Evolutionary conservation across 441 rosid genomes (phyloP).

Genomic region (Adansonia grandidieri): DNA sequence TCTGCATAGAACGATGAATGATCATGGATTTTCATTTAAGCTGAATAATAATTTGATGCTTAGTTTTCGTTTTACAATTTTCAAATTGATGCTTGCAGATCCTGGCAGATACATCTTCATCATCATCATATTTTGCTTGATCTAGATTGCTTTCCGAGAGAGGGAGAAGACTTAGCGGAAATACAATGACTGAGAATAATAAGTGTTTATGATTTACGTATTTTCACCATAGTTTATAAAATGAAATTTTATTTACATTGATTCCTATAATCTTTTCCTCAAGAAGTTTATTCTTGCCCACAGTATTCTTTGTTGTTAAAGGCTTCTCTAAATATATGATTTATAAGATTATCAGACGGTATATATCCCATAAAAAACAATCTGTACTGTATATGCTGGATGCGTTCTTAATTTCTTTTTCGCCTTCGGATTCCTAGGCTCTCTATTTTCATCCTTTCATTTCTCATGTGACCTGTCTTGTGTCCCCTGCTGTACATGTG

Average conservation of each 20-base stretch:
- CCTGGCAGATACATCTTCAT: conserved; percentile 93
- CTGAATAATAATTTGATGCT: neutral
- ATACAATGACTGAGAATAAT: conserved; percentile 2
- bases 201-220: conserved; percentile 20
- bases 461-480: conserved; percentile 42
- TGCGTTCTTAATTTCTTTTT: conserved; percentile 46
- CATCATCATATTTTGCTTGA: conserved; percentile 97
- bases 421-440: conserved; percentile 41
- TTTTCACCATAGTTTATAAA: conserved; percentile 25
- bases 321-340: conserved; percentile 42
- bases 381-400: conserved; percentile 54
- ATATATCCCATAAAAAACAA: conserved; percentile 63
- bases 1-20: conserved; percentile 3
- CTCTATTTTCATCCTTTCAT: conserved; percentile 43
- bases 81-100: conserved; percentile 57
- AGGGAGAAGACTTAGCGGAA: neutral
- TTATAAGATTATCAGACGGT: conserved; percentile 57
- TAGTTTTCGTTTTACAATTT: conserved; percentile 14
- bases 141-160: conserved; percentile 23
- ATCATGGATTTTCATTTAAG: neutral
- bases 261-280: conserved; percentile 21
- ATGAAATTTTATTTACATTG: conserved; percentile 41
- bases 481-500: conserved; percentile 54
- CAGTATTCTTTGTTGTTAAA: conserved; percentile 14
- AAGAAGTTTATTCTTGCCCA: conserved; percentile 33